A percentile compares a stretch with the other conserved stretches of the same genome.
Conservation (phyloP, 106 monocot species). For the Dioscorea zingiberensis region DNA sequence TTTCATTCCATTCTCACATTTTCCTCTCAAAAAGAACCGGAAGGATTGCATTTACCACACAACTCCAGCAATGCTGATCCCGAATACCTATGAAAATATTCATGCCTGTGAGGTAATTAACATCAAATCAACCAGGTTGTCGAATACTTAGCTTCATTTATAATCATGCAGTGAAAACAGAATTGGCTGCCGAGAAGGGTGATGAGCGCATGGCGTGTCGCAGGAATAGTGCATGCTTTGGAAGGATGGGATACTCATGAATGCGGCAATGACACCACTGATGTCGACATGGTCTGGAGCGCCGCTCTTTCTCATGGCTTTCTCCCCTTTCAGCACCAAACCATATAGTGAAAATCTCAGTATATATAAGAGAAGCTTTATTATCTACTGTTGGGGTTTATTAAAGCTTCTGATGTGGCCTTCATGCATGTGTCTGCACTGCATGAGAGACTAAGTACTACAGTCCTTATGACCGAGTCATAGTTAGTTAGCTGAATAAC, state of each 20-base stretch:
- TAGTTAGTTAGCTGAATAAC: too few species aligned
- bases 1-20: slow-evolving; percentile 70
- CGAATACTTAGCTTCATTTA: too few species aligned
- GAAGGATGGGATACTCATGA: slow-evolving; percentile 58
- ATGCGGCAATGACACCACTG: slow-evolving; percentile 34
- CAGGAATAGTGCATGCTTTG: slow-evolving; percentile 70
- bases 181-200: too few species aligned
- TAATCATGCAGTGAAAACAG: slow-evolving; percentile 28
- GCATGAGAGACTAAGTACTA: too few species aligned
- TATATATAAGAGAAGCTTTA: too few species aligned
- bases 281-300: slow-evolving; percentile 41
- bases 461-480: too few species aligned
- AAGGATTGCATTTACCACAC: slow-evolving; percentile 44
- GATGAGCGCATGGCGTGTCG: slow-evolving; percentile 73
- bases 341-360: too few species aligned
- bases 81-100: slow-evolving; percentile 58
- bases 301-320: slow-evolving; percentile 70
- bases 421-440: too few species aligned
- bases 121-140: too few species aligned
- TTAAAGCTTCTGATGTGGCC: too few species aligned
- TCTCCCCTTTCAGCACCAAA: slow-evolving; percentile 35
- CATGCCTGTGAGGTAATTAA: slow-evolving; percentile 75
- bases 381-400: too few species aligned
- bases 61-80: slow-evolving; percentile 52
- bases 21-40: slow-evolving; percentile 33